Evolutionary conservation across 1,284 basidiomycete genomes (phyloP).

Genomic region (Rhodotorula sp.): DNA sequence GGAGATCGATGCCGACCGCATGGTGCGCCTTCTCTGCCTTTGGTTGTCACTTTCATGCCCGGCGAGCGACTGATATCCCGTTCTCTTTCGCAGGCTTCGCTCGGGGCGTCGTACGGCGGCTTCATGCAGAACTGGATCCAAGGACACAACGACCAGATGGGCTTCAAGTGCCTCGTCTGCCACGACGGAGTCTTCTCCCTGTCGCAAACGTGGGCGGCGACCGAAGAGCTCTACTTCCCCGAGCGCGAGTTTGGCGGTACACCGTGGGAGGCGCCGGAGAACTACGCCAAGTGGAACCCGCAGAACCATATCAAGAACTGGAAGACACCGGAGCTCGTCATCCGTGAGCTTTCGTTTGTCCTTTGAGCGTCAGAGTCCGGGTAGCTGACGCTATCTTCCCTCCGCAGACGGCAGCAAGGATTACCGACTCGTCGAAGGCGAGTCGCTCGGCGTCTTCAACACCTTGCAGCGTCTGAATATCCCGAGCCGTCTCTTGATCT

Average conservation of each 20-base stretch:
- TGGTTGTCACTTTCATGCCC: not conserved
- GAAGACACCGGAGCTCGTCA: conserved; percentile 77
- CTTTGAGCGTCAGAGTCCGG: too few species aligned
- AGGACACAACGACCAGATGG: conserved; percentile 77
- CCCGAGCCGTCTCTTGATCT: conserved; percentile 78
- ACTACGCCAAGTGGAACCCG: conserved; percentile 57
- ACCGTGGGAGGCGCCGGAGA: conserved; percentile 65
- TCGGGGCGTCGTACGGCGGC: conserved; percentile 50
- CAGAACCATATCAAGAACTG: conserved; percentile 75
- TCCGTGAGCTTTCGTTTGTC: conserved; percentile 47
- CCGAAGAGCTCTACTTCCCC: conserved; percentile 86
- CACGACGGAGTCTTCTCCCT: conserved; percentile 49
- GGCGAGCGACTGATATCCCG: not conserved
- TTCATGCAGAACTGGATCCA: conserved; percentile 75
- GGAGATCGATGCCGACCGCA: conserved; percentile 74
- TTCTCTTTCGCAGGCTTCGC: not conserved
- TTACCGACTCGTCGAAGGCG: conserved; percentile 60
- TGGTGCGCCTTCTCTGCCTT: conserved; percentile 49
- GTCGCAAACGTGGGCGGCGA: conserved; percentile 67
- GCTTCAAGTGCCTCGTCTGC: conserved; percentile 80
- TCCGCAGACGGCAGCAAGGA: conserved; percentile 76
- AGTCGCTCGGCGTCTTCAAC: conserved; percentile 77
- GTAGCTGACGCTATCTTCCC: conserved; percentile 17
- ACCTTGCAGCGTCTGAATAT: conserved; percentile 64
- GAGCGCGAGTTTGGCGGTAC: conserved; percentile 79